Percentiles rank a stretch among this genome's conserved stretches.
Conservation (phyloP, 345 rosid species). For the Lumnitzera racemosa region DNA sequence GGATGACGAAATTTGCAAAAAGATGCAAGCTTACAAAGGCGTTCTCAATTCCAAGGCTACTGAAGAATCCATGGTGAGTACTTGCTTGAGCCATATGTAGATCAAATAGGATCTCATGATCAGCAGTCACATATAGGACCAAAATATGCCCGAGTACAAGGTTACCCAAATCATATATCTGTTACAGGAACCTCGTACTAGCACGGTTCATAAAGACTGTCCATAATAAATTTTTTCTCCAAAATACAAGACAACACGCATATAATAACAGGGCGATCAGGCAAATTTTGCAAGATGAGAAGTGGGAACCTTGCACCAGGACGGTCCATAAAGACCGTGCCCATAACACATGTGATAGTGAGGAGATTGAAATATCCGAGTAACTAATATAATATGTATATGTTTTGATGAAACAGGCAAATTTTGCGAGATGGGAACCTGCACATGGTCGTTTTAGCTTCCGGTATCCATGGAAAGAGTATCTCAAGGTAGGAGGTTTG, state of each 20-base stretch:
- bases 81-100: neutral
- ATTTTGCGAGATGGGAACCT: conserved; percentile 76
- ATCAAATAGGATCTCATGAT: too few relatives aligned
- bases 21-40: conserved; percentile 42
- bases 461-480: conserved; percentile 75
- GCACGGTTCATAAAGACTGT: too few relatives aligned
- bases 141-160: too few relatives aligned
- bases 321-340: too few relatives aligned
- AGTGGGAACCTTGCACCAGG: neutral
- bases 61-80: conserved; percentile 59
- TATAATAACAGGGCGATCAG: conserved; percentile 12
- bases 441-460: conserved; percentile 63
- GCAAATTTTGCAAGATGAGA: conserved; percentile 76
- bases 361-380: neutral
- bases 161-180: too few relatives aligned
- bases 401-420: conserved; percentile 27
- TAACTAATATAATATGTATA: neutral
- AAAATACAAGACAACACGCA: too few relatives aligned
- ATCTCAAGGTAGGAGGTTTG: conserved; percentile 56
- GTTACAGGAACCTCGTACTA: too few relatives aligned
- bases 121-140: too few relatives aligned
- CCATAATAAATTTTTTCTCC: too few relatives aligned
- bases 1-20: conserved; percentile 25
- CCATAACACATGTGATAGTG: too few relatives aligned
- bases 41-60: conserved; percentile 64